Evolutionary conservation across 176 grass and related monocot species (phyloP).

Genomic region (Raddia distichophylla): DNA sequence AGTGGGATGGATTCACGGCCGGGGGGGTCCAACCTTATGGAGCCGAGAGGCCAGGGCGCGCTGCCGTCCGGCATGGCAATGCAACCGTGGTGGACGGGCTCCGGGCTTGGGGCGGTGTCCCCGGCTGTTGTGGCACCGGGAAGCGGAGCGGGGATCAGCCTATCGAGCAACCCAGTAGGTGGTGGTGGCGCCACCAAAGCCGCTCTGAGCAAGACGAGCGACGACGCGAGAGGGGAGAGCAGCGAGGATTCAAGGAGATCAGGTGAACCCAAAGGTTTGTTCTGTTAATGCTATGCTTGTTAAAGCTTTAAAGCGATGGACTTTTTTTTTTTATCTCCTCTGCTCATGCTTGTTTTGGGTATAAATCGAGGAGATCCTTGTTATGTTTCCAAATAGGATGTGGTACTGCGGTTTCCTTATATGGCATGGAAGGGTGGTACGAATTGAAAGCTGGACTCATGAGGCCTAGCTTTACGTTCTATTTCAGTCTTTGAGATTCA

Average conservation of each 20-base stretch:
- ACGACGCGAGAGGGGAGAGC: slow-evolving; percentile 38
- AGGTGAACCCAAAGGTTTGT: slow-evolving; percentile 52
- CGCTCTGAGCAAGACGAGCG: background rate
- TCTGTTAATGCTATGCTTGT: background rate
- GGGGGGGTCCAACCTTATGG: slow-evolving; percentile 44
- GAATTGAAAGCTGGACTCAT: background rate
- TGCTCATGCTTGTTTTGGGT: slow-evolving; percentile 39
- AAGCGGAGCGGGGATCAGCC: slow-evolving; percentile 29
- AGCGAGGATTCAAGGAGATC: slow-evolving; percentile 55
- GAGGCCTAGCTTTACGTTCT: background rate
- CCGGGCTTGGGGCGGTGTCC: slow-evolving; percentile 49
- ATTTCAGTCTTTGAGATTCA: background rate
- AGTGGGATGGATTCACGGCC: slow-evolving; percentile 43
- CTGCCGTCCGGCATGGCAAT: slow-evolving; percentile 42
- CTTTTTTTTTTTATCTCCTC: background rate
- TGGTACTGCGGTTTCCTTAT: slow-evolving; percentile 10
- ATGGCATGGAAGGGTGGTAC: background rate
- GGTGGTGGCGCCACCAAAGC: slow-evolving; percentile 20
- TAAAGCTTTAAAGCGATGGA: background rate
- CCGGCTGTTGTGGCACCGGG: slow-evolving; percentile 55
- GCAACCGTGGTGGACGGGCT: slow-evolving; percentile 59
- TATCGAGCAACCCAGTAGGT: slow-evolving; percentile 38
- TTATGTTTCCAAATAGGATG: background rate
- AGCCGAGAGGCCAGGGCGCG: slow-evolving; percentile 38
- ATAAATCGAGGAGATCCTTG: background rate